Evolutionary conservation across 2,329 filamentous ascomycete genomes (phyloP), one percentile per base, ranked within the genome.

Genomic region (Verticillium tricorpus): DNA sequence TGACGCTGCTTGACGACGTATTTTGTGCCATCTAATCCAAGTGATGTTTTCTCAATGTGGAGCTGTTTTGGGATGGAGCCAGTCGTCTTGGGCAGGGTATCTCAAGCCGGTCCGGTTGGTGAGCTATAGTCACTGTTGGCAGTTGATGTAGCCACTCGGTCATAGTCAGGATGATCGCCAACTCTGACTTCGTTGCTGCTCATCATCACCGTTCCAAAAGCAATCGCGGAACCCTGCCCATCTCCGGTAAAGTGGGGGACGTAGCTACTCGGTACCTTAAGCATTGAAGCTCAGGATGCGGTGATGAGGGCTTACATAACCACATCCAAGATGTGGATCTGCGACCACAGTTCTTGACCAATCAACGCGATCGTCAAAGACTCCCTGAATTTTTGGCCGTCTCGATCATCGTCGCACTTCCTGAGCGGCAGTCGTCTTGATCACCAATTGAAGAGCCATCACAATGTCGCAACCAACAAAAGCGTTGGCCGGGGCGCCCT

Each of bases 381-480:
- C 45, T 50, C 40, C n/a, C 52, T 28, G 57, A 61, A 61, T 61
- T 63, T 65, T 64, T 56, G 54, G 31, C 25, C 31, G 37, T 28
- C 56, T 65, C 50, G 61, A 63, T 60, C 15, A 50, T 50, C 19
- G 45, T 22, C 25, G 45, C 45, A 50, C 5, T 50, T 50, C 19
- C 19, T n/a, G 25, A 22, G n/a, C 19, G 8, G 45, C 12, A 22
- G 19, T n/a, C 19, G 45, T 22, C 45, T n/a, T 22, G 19, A 17
- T 31, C 25, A 59, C 25, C 22, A 61, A 32, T 22, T 34, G 28
- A 59, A 39, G 56, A 31, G 60, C 58, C 57, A 57, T 28, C 69
- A 72, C 66, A 63, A 80, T 80, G 77, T 74, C 77, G 45, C 71
- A 75, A 64, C 72, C 72, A 73, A 75, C 72, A 40, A 76, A 66